Conservation (phyloP, 75 land plant genomes). For the Chamaecyparis obtusa region DNA sequence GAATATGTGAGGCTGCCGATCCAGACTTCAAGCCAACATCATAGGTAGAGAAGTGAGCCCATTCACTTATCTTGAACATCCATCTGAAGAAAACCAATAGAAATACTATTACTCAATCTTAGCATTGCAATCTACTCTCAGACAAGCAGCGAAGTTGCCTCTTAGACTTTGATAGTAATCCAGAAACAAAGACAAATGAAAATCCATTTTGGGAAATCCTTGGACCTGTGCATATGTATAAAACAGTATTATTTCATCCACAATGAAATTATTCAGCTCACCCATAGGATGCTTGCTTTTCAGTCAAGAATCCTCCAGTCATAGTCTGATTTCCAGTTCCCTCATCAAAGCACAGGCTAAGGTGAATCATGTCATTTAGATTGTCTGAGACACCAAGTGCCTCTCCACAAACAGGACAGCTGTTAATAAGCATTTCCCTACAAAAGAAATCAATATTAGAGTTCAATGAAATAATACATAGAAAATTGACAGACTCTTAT, state of each 20-base stretch:
- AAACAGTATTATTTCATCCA: background rate
- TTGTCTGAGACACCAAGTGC: slow-evolving; percentile 48
- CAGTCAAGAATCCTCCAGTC: slow-evolving; percentile 97
- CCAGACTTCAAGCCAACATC: slow-evolving; percentile 80
- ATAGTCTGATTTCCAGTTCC: slow-evolving; percentile 93
- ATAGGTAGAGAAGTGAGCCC: slow-evolving; percentile 86
- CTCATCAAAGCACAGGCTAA: slow-evolving; percentile 95
- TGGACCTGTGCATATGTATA: background rate
- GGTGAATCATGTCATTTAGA: slow-evolving; percentile 78
- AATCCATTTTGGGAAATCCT: background rate
- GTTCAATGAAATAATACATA: background rate
- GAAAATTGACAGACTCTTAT: background rate
- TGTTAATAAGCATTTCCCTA: slow-evolving; percentile 72
- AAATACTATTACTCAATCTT: background rate
- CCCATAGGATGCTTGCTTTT: slow-evolving; percentile 94
- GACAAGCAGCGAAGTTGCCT: background rate
- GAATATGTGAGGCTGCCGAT: slow-evolving; percentile 71
- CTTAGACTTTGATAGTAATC: background rate
- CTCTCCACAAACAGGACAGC: slow-evolving; percentile 97
- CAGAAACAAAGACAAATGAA: background rate
- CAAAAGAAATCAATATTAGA: slow-evolving; percentile 6
- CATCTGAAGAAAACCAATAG: slow-evolving; percentile 50
- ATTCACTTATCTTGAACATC: slow-evolving; percentile 98
- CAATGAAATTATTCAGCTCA: slow-evolving; percentile 19
- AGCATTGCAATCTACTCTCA: background rate